Evolutionary conservation across 2,329 filamentous ascomycete genomes (phyloP).

Genomic region (Lachnellula arida): DNA sequence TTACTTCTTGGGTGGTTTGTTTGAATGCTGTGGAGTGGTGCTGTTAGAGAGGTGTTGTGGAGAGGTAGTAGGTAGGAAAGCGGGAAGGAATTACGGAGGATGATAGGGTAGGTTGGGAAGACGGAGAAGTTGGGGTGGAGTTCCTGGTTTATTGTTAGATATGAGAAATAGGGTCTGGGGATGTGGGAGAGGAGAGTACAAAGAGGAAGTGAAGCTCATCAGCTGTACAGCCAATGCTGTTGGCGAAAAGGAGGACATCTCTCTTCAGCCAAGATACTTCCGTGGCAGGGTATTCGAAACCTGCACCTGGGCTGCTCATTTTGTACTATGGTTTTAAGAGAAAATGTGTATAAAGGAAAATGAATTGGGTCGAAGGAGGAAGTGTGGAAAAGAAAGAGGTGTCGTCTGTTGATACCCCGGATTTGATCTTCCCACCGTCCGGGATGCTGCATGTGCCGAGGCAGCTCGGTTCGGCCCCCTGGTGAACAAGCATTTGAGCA

Average conservation of each 20-base stretch:
- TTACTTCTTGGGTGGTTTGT: slow-evolving; percentile 58
- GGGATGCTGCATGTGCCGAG: neutral
- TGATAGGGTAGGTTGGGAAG: slow-evolving; percentile 63
- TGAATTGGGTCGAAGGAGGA: neutral
- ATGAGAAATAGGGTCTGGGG: slow-evolving; percentile 1
- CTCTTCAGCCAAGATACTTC: slow-evolving; percentile 83
- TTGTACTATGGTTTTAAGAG: slow-evolving; percentile 4
- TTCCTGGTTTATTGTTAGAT: slow-evolving; percentile 51
- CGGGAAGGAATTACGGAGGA: slow-evolving; percentile 18
- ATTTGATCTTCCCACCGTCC: neutral
- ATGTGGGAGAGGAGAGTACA: slow-evolving; percentile 44
- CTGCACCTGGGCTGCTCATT: slow-evolving; percentile 46
- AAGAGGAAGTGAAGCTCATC: slow-evolving; percentile 93
- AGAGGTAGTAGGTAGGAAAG: neutral
- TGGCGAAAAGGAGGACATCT: slow-evolving; percentile 84
- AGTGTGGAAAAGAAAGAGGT: neutral
- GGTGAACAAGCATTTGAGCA: neutral
- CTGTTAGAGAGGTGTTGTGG: slow-evolving; percentile 7
- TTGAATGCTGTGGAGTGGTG: slow-evolving; percentile 52
- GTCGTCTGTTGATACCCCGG: neutral
- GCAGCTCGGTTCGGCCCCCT: neutral
- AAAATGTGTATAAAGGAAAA: neutral
- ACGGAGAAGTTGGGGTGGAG: slow-evolving; percentile 80
- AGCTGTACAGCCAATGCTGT: slow-evolving; percentile 75
- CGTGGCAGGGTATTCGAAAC: slow-evolving; percentile 73